Percentiles rank a stretch among this genome's conserved stretches.
These are phyloP conservation scores for Suillus brevipes DNA, from an alignment of 768 basidiomycete genomes.

Conservation along the genomic window DNA sequence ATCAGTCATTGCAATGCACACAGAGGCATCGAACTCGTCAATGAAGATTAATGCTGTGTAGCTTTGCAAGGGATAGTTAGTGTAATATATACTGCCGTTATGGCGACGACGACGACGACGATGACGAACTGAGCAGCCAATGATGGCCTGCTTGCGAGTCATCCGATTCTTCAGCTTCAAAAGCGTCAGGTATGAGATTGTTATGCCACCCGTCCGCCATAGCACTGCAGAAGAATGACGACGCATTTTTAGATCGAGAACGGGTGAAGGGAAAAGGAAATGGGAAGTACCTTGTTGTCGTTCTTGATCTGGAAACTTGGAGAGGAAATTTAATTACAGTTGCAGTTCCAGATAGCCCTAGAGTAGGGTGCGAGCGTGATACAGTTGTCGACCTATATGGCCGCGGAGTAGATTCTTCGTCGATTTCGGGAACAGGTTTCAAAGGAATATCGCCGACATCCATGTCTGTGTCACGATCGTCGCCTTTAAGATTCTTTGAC, in stretches of 20 bases:
- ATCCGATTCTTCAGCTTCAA: conserved; percentile 22
- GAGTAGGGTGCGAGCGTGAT: background rate
- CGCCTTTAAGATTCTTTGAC: background rate
- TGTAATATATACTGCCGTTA: background rate
- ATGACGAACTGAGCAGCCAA: conserved; percentile 22
- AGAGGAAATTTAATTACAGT: conserved; percentile 16
- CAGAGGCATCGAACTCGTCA: background rate
- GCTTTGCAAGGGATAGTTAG: background rate
- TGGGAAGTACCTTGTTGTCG: conserved; percentile 17
- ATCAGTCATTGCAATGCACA: background rate
- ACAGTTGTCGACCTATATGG: conserved; percentile 14
- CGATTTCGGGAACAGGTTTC: conserved; percentile 9
- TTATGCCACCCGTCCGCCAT: conserved; percentile 14
- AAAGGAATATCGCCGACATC: background rate
- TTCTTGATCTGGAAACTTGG: conserved; percentile 18
- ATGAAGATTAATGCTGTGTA: background rate
- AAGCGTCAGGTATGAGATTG: conserved; percentile 9
- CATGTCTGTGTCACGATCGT: background rate
- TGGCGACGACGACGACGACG: conserved; percentile 3
- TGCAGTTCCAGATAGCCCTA: background rate
- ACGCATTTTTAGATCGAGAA: background rate
- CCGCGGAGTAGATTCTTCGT: conserved; percentile 27
- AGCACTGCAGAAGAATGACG: background rate
- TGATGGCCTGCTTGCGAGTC: conserved; percentile 12
- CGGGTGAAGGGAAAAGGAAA: background rate